Conservation (phyloP, 1,284 basidiomycete species). For the Trichosporon sp. region DNA sequence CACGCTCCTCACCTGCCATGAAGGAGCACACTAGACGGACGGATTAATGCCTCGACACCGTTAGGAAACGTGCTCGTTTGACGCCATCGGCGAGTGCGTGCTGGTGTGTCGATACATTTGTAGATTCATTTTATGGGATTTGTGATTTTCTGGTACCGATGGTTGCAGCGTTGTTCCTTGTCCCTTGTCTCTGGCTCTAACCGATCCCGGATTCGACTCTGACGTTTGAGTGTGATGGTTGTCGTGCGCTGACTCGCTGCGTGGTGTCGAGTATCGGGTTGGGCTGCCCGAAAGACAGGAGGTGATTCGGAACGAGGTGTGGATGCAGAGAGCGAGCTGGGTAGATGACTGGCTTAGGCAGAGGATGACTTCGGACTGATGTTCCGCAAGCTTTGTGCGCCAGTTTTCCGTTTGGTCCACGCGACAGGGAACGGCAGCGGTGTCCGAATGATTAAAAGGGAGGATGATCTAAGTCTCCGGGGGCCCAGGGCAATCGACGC, state of each 20-base stretch:
- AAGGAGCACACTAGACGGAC: conserved; percentile 42
- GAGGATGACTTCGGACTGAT: too few relatives aligned
- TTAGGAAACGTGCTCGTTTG: conserved; percentile 38
- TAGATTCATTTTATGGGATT: background rate
- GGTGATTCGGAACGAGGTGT: background rate
- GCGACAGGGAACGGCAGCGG: too few relatives aligned
- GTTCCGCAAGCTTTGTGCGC: too few relatives aligned
- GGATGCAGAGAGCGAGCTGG: too few relatives aligned
- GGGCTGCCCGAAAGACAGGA: background rate
- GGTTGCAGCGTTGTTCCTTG: background rate
- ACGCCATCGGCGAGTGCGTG: conserved; percentile 25
- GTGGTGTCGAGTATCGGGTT: background rate
- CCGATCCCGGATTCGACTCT: too few relatives aligned
- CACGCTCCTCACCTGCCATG: conserved; percentile 12
- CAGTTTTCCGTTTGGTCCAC: too few relatives aligned
- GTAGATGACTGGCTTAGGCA: too few relatives aligned
- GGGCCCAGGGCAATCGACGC: too few relatives aligned
- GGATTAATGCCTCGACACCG: conserved; percentile 46
- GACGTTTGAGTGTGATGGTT: too few relatives aligned
- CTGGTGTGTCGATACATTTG: conserved; percentile 42
- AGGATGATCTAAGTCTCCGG: too few relatives aligned
- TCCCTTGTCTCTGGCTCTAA: too few relatives aligned
- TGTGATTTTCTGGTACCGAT: background rate
- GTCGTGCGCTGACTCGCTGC: background rate
- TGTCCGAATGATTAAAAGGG: too few relatives aligned